Base-by-base conservation (phyloP, 768 basidiomycete species). In the Rhizopogon roseolus region DNA sequence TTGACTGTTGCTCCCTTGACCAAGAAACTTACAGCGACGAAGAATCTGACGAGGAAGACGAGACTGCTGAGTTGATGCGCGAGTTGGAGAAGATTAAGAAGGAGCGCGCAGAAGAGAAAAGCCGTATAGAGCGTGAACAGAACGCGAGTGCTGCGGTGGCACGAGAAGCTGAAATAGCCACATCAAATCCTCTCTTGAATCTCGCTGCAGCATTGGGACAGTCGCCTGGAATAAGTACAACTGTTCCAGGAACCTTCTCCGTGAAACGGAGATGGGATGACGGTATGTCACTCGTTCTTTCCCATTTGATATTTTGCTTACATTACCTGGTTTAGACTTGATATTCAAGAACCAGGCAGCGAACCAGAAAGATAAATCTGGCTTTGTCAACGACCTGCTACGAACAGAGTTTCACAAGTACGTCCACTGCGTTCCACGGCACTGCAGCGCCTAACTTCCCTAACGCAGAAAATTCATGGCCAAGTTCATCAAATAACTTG, bases 1-100 rank as follows among this genome's bases (percentile, higher is more conserved):
- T 45, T 37, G 29, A 36, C 29, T 16, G 10, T 36, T 51, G 46
- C 44, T 34, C 14, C 14, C 46, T 8, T 46, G n/a, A 27, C 16
- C 56, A 34, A n/a, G 7, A 43, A 32, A 16, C 27, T 46, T 19
- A 38, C 55, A 78, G 75, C 50, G 82, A 84, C 36, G 80, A 81
- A 7, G 78, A 80, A 6, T 67, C 72, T 0, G 82, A 85, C 16
- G 89, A 91, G 8, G 94, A 96, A 58, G 91, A 93, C 62, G 93
- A 96, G 51, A 93, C 93, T 0, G 93, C 93, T 0, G 96, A 97
- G 63, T 78, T 99, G 22, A 76, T 99, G 57, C 85, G 93, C 25
- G 97, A 99, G 68, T 78, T 99, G n/a, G 96, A 97, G 71, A 98
- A 96, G 75, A 98, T 98, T 61, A 98, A 97, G 71, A 86, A 86